Evolutionary conservation across 2,329 filamentous ascomycete species (phyloP).

Genomic region (Aureobasidium leucospermi): DNA sequence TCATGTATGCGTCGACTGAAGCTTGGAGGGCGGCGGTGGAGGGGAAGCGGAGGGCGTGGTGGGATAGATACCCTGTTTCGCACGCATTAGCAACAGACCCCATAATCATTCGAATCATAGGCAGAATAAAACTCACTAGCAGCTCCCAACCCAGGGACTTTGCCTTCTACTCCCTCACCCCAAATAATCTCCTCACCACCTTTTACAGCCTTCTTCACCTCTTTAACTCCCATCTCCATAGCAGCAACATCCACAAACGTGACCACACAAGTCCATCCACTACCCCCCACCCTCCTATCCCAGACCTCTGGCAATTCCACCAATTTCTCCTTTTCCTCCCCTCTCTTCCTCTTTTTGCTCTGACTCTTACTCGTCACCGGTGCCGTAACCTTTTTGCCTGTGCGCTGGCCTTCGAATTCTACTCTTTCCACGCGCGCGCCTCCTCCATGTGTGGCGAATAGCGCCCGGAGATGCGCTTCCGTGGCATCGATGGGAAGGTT

Average conservation of each 20-base stretch:
- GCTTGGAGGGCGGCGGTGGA: slow-evolving; percentile 58
- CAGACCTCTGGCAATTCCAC: slow-evolving; percentile 60
- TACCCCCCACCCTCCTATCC: slow-evolving; percentile 61
- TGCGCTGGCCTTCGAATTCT: slow-evolving; percentile 60
- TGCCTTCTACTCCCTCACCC: slow-evolving; percentile 54
- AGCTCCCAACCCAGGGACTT: slow-evolving; percentile 50
- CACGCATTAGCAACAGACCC: background rate
- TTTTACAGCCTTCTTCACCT: slow-evolving; percentile 55
- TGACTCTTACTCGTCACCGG: slow-evolving; percentile 28
- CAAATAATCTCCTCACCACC: slow-evolving; percentile 54
- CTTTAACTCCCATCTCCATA: slow-evolving; percentile 69
- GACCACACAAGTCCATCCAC: slow-evolving; percentile 72
- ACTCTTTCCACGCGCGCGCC: slow-evolving; percentile 72
- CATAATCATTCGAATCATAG: background rate
- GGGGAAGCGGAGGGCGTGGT: slow-evolving; percentile 67
- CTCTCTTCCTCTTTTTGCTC: slow-evolving; percentile 51
- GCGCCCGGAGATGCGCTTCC: slow-evolving; percentile 62
- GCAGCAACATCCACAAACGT: slow-evolving; percentile 77
- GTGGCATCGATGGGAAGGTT: slow-evolving; percentile 84
- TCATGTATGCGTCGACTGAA: slow-evolving; percentile 79
- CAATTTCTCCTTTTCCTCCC: slow-evolving; percentile 36
- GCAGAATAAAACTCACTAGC: slow-evolving; percentile 21
- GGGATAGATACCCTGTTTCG: slow-evolving; percentile 48
- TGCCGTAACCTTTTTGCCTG: slow-evolving; percentile 30
- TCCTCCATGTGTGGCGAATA: slow-evolving; percentile 68